Base-by-base conservation (phyloP, 1,139 yeast genomes). In the Pichia sp. region DNA sequence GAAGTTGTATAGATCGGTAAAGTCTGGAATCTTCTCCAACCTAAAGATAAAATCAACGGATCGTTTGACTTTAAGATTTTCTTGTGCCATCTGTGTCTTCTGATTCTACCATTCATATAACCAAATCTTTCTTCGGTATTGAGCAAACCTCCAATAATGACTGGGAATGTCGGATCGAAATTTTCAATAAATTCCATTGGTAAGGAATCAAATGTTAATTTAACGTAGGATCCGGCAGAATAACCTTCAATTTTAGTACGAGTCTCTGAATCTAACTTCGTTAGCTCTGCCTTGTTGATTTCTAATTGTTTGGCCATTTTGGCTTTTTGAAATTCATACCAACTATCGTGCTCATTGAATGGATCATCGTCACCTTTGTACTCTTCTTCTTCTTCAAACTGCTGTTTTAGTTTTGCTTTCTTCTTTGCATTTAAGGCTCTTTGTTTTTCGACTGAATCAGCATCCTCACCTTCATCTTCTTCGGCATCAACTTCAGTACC, bases 51-150 rank as follows among this genome's bases (percentile, higher is more conserved):
- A 51, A 94, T 87, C 54, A 94, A 73, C 1, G 99, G 98, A 68
- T 94, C 99, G 61, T 87, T 95, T 8, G 97, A 80, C 65, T 94
- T 94, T 57, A 94, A 72, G 46, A 94, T 87, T 72, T 88, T 88
- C 62, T 90, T 92, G 66, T 92, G 97, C 99, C 99, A 94, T 71
- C 98, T 81, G 63, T 94, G 99, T 64, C 97, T 81, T 77, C 96
- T 87, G 53, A 94, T 79, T 68, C 97, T 81, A 44, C 87, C 95
- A 61, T 86, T 92, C 71, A 88, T 75, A 56, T 85, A 83, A 11
- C 98, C 99, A 61, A 90, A 92, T 61, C 95, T 75, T 48, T 90
- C 85, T 62, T 94, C 99, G 16, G 95, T 86, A 28, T 94, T 77
- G 44, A 90, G 69, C 49, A 94, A 71, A 4, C 98, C 97, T 48